These are phyloP conservation scores for Coemansia sp. DNA, from an alignment of 192 early-diverging fungal genomes.

Conservation along the genomic window DNA sequence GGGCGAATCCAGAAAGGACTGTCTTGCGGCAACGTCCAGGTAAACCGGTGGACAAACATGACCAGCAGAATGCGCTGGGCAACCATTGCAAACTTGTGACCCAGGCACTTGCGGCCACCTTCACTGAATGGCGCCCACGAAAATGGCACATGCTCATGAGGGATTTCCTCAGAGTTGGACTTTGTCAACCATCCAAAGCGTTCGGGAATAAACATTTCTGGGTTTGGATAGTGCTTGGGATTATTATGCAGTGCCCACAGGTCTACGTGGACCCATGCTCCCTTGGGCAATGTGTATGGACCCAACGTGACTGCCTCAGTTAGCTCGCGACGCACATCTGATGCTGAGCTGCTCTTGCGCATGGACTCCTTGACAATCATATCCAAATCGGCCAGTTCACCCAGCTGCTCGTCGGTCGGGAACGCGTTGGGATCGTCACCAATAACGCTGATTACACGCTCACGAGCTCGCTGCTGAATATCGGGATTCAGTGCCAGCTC, in stretches of 20 bases:
- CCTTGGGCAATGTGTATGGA: conserved; percentile 52
- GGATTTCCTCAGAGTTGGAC: not conserved
- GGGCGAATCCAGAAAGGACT: conserved; percentile 45
- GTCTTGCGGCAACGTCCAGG: conserved; percentile 47
- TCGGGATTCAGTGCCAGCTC: conserved; percentile 54
- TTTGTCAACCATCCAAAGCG: conserved; percentile 44
- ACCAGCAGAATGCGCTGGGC: conserved; percentile 58
- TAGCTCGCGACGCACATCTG: conserved; percentile 39
- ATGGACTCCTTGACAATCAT: conserved; percentile 55
- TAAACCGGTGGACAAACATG: conserved; percentile 52
- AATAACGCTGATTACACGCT: conserved; percentile 39
- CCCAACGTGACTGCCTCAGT: conserved; percentile 52
- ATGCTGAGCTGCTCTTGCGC: conserved; percentile 45
- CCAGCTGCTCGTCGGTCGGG: conserved; percentile 55
- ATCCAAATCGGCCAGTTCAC: conserved; percentile 49
- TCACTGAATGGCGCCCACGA: conserved; percentile 62
- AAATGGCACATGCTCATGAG: conserved; percentile 20
- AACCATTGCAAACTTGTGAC: conserved; percentile 60
- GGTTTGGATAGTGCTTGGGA: conserved; percentile 47
- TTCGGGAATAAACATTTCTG: conserved; percentile 53
- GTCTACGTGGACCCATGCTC: conserved; percentile 55
- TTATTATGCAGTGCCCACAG: conserved; percentile 57
- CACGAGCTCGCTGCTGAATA: conserved; percentile 44
- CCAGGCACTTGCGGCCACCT: conserved; percentile 60
- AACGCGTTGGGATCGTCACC: conserved; percentile 52